Evolutionary conservation across 352 stramenopile species (phyloP).

Genomic region (Elongisporangium undulatum): DNA sequence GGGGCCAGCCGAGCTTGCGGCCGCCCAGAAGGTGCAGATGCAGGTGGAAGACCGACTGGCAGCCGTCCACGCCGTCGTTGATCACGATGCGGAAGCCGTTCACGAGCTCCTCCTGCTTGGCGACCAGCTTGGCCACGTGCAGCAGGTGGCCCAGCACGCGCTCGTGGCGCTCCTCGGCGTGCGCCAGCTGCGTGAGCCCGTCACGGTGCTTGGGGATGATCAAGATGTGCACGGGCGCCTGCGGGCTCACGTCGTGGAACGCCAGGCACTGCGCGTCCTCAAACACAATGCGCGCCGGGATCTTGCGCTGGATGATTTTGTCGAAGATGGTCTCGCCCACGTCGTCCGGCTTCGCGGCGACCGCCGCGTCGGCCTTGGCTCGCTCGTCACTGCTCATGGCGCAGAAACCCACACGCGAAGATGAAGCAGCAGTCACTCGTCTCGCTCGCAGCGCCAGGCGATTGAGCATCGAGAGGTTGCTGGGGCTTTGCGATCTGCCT

Average conservation of each 20-base stretch:
- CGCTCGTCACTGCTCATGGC: slow-evolving; percentile 38
- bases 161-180: slow-evolving; percentile 92
- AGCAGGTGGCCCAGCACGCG: slow-evolving; percentile 93
- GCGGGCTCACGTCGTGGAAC: slow-evolving; percentile 98
- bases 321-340: slow-evolving; percentile 95
- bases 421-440: not conserved
- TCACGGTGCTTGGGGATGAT: slow-evolving; percentile 96
- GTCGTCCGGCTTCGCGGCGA: slow-evolving; percentile 22
- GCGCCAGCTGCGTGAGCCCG: slow-evolving; percentile 89
- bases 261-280: slow-evolving; percentile 95
- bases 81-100: slow-evolving; percentile 96
- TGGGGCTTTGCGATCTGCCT: too few relatives aligned
- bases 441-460: not conserved
- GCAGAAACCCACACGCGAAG: slow-evolving; percentile 8
- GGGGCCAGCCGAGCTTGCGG: slow-evolving; percentile 92
- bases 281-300: slow-evolving; percentile 95
- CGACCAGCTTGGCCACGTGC: slow-evolving; percentile 90
- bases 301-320: slow-evolving; percentile 95
- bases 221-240: slow-evolving; percentile 95
- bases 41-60: slow-evolving; percentile 87
- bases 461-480: not conserved
- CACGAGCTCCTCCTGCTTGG: slow-evolving; percentile 88
- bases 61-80: slow-evolving; percentile 96
- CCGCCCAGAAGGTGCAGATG: slow-evolving; percentile 95
- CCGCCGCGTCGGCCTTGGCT: slow-evolving; percentile 45